Base-by-base conservation (phyloP, 768 basidiomycete species). In the Suillus tomentosus region DNA sequence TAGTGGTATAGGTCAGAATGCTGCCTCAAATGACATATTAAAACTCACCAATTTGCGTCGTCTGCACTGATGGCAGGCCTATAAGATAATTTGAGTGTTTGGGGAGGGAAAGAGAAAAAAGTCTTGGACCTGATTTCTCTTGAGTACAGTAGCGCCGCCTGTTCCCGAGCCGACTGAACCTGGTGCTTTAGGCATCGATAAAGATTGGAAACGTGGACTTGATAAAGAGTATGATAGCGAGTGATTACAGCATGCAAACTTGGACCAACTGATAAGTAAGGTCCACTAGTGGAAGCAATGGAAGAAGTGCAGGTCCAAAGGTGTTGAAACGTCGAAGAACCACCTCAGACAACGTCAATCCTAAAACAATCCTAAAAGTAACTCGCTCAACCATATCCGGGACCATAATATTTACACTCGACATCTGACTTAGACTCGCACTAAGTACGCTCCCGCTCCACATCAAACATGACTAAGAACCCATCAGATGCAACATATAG, bases 21-120 rank as follows among this genome's bases (percentile, higher is more conserved):
- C 64, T 64, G 56, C 48, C 37, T 37, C 62, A 42, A 43, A 59
- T 39, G 40, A 60, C 10, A 40, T 11, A 15, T 57, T 34, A 31
- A 66, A 51, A 72, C 86, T 74, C 69, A 89, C 88, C 77, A 92
- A 71, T 75, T 92, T 92, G 64, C 91, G 83, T 67, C 85, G 81
- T 47, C 91, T 87, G 71, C 91, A 92, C 80, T 91, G 74, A 58
- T 77, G 77, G 61, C 79, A 80, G n/a, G 80, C 78, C 78, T 78
- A 42, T 27, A 27, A 58, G 24, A 58, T 24, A 13, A 15, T 19
- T 42, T 58, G 5, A 58, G 57, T 58, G 24, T 11, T 31, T 42
- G 27, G 17, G 9, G 17, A 22, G 27, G 27, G 31, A 34, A 62
- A 15, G 27, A 59, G 39, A 48, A 63, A 60, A 48, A 24, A 40